A percentile compares a stretch with the other conserved stretches of the same genome.
phyloP scores from a whole-genome alignment of 2,329 filamentous ascomycete species.

The Magnaporthiopsis incrustans region DNA sequence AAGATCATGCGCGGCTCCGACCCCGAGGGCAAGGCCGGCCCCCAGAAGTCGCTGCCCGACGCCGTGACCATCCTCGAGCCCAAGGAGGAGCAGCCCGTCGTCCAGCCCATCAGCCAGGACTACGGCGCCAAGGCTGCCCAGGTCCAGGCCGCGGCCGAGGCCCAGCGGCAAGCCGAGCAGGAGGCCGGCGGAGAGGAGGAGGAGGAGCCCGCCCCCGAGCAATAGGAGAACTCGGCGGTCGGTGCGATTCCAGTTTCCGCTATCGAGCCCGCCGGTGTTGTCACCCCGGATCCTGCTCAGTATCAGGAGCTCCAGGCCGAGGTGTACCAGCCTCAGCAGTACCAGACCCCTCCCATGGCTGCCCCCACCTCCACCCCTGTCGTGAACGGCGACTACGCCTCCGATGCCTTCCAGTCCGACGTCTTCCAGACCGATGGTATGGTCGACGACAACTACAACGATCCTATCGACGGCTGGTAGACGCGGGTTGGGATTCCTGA shows the following conservation, averaged over 20 bases:
- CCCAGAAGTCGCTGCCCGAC: constrained; percentile 95
- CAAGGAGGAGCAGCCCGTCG: constrained; percentile 92
- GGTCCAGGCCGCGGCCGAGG: constrained; percentile 58
- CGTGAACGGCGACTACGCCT: constrained; percentile 3
- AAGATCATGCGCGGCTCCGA: constrained; percentile 99
- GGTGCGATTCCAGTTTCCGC: constrained; percentile 6
- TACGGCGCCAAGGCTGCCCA: constrained; percentile 85
- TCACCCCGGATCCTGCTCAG: constrained; percentile 6
- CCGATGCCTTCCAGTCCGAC: background rate
- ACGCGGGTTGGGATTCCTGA: background rate
- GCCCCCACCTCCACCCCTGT: background rate
- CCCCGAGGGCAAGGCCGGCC: constrained; percentile 97
- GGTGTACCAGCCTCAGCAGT: constrained; percentile 1
- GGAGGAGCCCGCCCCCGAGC: constrained; percentile 39
- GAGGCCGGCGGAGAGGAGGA: constrained; percentile 49
- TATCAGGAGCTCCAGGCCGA: constrained; percentile 5
- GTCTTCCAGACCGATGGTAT: background rate
- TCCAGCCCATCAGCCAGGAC: constrained; percentile 95
- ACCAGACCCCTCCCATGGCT: background rate
- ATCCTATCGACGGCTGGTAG: constrained; percentile 5
- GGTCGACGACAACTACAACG: background rate
- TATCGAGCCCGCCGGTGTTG: constrained; percentile 9
- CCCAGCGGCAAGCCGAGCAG: constrained; percentile 45
- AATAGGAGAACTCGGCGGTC: constrained; percentile 26
- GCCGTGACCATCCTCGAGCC: constrained; percentile 99